phyloP scores from a whole-genome alignment of 805 yeast species.

The Spathaspora passalidarum region DNA sequence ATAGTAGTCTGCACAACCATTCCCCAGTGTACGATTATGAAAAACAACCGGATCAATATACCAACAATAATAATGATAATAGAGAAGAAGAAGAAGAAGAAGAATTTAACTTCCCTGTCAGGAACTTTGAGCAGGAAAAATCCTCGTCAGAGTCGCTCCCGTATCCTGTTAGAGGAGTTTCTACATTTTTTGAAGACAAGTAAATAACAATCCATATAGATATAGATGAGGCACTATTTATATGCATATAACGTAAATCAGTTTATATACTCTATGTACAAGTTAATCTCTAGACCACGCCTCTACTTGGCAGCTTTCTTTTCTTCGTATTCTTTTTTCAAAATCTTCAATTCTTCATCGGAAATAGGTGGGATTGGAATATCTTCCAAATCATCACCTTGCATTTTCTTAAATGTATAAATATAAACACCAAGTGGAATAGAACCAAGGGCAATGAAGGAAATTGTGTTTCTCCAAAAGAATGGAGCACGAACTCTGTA shows the following conservation, averaged over 20 bases:
- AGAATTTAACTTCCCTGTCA: background rate
- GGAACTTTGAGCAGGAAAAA: background rate
- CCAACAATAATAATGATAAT: background rate
- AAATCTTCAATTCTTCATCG: constrained; percentile 68
- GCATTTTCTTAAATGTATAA: constrained; percentile 61
- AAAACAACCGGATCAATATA: background rate
- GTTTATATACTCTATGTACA: constrained; percentile 10
- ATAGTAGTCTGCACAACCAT: no score
- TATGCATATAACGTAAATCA: background rate
- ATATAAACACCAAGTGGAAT: constrained; percentile 66
- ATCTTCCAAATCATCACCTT: constrained; percentile 80
- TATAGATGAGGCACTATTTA: background rate
- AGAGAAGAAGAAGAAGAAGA: background rate
- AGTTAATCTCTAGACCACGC: background rate
- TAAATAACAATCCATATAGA: background rate
- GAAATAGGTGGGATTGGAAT: constrained; percentile 93
- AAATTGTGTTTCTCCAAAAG: constrained; percentile 70
- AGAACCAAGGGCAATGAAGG: constrained; percentile 57
- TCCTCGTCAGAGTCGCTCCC: constrained; percentile 14
- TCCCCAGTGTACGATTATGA: no score
- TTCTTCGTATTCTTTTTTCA: constrained; percentile 69
- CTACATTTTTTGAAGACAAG: constrained; percentile 16
- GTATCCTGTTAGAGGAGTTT: constrained; percentile 31
- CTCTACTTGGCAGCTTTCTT: background rate
- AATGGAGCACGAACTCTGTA: constrained; percentile 86